phyloP scores from a whole-genome alignment of 371 early-diverging fungal species.

The Cokeromyces recurvatus region DNA sequence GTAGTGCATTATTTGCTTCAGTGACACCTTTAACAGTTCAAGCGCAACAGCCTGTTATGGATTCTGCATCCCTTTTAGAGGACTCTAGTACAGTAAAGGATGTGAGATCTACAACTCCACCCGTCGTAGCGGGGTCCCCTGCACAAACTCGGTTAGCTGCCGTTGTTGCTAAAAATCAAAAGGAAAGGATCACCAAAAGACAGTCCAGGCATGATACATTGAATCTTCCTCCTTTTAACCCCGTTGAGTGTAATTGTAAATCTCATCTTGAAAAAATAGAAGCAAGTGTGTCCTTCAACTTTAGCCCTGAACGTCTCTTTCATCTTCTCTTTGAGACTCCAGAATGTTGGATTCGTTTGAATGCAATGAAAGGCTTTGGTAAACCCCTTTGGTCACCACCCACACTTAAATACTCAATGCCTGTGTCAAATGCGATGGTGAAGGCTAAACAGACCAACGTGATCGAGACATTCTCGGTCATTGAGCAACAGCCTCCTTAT shows the following conservation, averaged over 20 bases:
- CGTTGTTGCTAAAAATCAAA: conserved; percentile 2
- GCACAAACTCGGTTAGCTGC: conserved; percentile 29
- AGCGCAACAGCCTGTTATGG: conserved; percentile 16
- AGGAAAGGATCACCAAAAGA: neutral
- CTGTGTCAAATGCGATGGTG: conserved; percentile 52
- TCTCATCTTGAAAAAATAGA: conserved; percentile 65
- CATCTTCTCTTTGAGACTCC: conserved; percentile 44
- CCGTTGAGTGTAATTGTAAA: conserved; percentile 57
- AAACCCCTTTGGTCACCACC: conserved; percentile 8
- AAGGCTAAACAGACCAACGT: conserved; percentile 55
- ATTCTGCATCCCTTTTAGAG: conserved; percentile 3
- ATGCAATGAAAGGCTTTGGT: conserved; percentile 32
- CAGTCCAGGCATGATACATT: too few relatives aligned
- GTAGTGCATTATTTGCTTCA: conserved; percentile 21
- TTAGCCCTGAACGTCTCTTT: conserved; percentile 54
- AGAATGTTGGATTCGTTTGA: conserved; percentile 40
- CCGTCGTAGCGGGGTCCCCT: conserved; percentile 24
- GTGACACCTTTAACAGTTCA: conserved; percentile 39
- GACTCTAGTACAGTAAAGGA: too few relatives aligned
- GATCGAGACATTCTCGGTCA: conserved; percentile 43
- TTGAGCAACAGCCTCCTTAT: conserved; percentile 30
- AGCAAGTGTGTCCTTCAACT: conserved; percentile 35
- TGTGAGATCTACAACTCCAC: too few relatives aligned
- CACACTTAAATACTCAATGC: conserved; percentile 48
- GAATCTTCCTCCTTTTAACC: conserved; percentile 46